Conservation (phyloP, 257 asterid genomes). For the Gentiana macrophylla region DNA sequence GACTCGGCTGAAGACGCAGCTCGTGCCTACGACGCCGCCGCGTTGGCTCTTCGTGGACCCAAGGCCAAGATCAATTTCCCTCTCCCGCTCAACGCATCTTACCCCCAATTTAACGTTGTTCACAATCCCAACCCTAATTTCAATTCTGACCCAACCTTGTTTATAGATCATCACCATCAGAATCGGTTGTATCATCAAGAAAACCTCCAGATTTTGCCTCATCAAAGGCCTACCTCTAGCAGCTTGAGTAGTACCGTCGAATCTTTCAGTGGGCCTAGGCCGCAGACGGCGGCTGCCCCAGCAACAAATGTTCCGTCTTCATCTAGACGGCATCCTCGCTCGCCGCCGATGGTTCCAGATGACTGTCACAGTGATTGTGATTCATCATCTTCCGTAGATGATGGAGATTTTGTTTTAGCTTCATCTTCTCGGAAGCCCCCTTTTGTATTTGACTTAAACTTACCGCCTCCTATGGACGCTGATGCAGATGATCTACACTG, state of each 20-base stretch:
- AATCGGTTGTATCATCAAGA: constrained; percentile 33
- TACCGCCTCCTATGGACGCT: constrained; percentile 32
- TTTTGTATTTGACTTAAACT: constrained; percentile 39
- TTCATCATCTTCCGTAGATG: constrained; percentile 48
- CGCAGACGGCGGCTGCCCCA: constrained; percentile 18
- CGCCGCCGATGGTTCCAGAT: constrained; percentile 58
- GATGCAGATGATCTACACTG: constrained; percentile 31
- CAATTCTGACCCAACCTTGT: constrained; percentile 13
- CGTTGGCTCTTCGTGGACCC: constrained; percentile 50
- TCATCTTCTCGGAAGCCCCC: constrained; percentile 26
- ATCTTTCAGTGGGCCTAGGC: constrained; percentile 62
- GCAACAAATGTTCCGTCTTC: constrained; percentile 19
- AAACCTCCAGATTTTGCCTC: constrained; percentile 24
- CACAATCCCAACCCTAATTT: constrained; percentile 13
- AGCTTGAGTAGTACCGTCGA: constrained; percentile 73
- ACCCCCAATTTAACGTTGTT: constrained; percentile 13
- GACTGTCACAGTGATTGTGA: constrained; percentile 62
- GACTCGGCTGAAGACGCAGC: constrained; percentile 80
- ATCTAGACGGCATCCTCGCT: constrained; percentile 47
- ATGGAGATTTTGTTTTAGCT: constrained; percentile 32
- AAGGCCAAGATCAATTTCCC: constrained; percentile 67
- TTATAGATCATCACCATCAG: constrained; percentile 16
- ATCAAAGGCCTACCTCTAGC: constrained; percentile 57
- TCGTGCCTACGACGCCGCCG: constrained; percentile 63
- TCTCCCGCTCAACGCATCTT: constrained; percentile 9